A percentile compares a stretch with the other conserved stretches of the same genome.
Evolutionary conservation across 2,329 filamentous ascomycete genomes (phyloP).

Genomic region (Aspergillus spinulosporus): DNA sequence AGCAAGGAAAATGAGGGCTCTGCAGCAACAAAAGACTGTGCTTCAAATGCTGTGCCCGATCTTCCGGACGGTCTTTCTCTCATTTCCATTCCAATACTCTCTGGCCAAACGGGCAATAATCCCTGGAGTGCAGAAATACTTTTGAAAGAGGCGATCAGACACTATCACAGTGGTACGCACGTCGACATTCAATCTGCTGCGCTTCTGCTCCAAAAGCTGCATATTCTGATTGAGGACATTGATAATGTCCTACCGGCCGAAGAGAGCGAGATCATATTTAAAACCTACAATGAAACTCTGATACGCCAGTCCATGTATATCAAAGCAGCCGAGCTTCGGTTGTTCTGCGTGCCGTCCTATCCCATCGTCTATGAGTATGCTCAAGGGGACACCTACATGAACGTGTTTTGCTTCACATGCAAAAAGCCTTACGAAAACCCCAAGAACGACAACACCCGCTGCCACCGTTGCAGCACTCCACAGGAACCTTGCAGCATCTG

Average conservation of each 20-base stretch:
- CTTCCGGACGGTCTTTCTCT: slow-evolving; percentile 26
- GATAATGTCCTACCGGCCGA: slow-evolving; percentile 42
- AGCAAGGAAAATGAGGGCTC: slow-evolving; percentile 11
- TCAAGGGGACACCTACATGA: slow-evolving; percentile 55
- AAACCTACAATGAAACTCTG: slow-evolving; percentile 59
- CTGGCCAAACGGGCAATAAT: slow-evolving; percentile 32
- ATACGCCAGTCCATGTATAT: slow-evolving; percentile 45
- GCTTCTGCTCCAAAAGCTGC: slow-evolving; percentile 44
- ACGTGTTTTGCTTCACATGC: slow-evolving; percentile 58
- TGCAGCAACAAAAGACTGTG: not conserved
- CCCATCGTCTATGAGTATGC: slow-evolving; percentile 59
- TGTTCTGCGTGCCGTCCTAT: slow-evolving; percentile 56
- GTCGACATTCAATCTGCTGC: slow-evolving; percentile 45
- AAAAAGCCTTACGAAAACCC: slow-evolving; percentile 57
- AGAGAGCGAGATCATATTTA: slow-evolving; percentile 58
- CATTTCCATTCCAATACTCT: slow-evolving; percentile 33
- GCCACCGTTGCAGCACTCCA: slow-evolving; percentile 50
- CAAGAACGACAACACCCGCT: slow-evolving; percentile 49
- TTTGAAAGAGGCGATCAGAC: slow-evolving; percentile 40
- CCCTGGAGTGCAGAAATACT: slow-evolving; percentile 44
- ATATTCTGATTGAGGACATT: slow-evolving; percentile 39
- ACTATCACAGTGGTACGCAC: slow-evolving; percentile 41
- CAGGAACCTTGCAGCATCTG: slow-evolving; percentile 46
- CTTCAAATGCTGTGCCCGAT: slow-evolving; percentile 15
- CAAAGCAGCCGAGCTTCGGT: slow-evolving; percentile 57